Percentiles rank a stretch among this genome's conserved stretches.
Conservation (phyloP, 352 stramenopile species). For the Thraustochytrium striatum region DNA sequence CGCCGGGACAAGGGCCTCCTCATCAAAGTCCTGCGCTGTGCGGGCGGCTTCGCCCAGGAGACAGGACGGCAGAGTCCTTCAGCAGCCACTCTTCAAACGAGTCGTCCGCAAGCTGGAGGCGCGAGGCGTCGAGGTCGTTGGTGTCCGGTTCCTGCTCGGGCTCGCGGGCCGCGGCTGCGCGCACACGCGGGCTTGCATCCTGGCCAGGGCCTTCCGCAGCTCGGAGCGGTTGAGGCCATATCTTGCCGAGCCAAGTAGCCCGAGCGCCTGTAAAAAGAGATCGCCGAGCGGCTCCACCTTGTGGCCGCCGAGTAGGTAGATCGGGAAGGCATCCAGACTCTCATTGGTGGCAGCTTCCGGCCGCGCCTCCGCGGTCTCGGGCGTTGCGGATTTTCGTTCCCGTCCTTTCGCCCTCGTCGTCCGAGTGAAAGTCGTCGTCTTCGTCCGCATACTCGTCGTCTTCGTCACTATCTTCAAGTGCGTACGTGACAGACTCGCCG, state of each 20-base stretch:
- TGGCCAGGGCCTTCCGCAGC: background rate
- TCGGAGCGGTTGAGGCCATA: slow-evolving; percentile 15
- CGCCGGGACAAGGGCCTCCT: no score
- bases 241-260: background rate
- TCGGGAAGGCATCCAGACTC: background rate
- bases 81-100: slow-evolving; percentile 36
- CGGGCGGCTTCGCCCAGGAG: no score
- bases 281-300: slow-evolving; percentile 35
- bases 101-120: slow-evolving; percentile 5
- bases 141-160: background rate
- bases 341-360: background rate
- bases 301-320: slow-evolving; percentile 5
- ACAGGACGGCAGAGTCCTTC: no score
- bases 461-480: background rate
- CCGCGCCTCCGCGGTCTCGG: background rate
- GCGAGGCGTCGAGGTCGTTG: background rate
- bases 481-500: background rate
- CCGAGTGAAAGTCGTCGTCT: background rate
- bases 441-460: background rate
- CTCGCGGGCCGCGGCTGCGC: background rate
- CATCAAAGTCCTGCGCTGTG: no score
- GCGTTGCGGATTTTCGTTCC: background rate
- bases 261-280: background rate
- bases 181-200: background rate
- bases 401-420: background rate